phyloP scores from a whole-genome alignment of 805 yeast species.

The Candida orba region DNA sequence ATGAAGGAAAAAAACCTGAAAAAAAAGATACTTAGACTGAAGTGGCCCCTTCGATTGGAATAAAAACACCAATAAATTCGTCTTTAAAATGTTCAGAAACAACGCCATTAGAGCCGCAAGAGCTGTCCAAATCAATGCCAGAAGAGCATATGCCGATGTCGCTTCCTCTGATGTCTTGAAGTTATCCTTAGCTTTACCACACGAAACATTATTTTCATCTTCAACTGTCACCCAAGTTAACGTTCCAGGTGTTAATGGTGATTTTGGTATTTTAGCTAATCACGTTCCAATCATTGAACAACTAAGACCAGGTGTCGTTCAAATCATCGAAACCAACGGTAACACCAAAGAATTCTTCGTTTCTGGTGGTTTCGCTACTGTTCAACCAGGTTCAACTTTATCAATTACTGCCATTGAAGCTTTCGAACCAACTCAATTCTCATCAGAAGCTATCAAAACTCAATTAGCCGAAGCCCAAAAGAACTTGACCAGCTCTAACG shows the following conservation, averaged over 20 bases:
- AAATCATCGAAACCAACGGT: conserved; percentile 73
- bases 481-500: conserved; percentile 79
- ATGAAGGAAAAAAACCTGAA: conserved; percentile 3
- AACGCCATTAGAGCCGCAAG: conserved; percentile 24
- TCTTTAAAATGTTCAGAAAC: conserved; percentile 22
- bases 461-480: conserved; percentile 91
- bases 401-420: conserved; percentile 95
- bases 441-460: conserved; percentile 67
- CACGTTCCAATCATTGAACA: conserved; percentile 98
- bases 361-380: conserved; percentile 94
- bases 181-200: conserved; percentile 88
- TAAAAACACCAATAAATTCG: not conserved
- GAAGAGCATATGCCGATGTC: conserved; percentile 90
- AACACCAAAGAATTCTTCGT: conserved; percentile 76
- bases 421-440: conserved; percentile 81
- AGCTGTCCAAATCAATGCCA: conserved; percentile 44
- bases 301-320: conserved; percentile 92
- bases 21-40: not conserved
- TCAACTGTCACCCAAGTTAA: conserved; percentile 64
- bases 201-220: conserved; percentile 56
- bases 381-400: conserved; percentile 88
- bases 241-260: conserved; percentile 93
- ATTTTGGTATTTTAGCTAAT: conserved; percentile 92
- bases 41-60: conserved; percentile 1
- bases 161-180: conserved; percentile 65